phyloP scores from a whole-genome alignment of 768 basidiomycete genomes.

The Phlebiopsis gigantea region DNA sequence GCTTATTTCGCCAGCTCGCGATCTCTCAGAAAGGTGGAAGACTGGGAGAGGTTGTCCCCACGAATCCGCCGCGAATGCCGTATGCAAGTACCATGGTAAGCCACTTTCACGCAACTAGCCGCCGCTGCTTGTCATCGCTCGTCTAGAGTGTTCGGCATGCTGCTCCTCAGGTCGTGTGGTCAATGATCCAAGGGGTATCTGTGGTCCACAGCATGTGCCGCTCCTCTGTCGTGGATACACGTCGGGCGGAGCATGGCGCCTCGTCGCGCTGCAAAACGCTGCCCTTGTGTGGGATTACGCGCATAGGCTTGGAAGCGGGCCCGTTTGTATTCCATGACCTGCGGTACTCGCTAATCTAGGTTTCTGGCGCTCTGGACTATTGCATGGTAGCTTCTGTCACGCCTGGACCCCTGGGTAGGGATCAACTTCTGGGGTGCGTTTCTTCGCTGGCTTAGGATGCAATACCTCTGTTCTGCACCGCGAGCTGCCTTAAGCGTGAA shows the following conservation, averaged over 20 bases:
- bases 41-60: background rate
- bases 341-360: background rate
- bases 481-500: too few relatives aligned
- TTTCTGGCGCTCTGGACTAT: background rate
- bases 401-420: background rate
- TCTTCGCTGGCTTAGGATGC: background rate
- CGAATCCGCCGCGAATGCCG: background rate
- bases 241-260: slow-evolving; percentile 13
- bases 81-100: background rate
- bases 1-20: too few relatives aligned
- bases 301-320: background rate
- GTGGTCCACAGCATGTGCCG: slow-evolving; percentile 3
- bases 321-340: background rate
- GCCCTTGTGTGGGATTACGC: background rate
- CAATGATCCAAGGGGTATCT: background rate
- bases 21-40: too few relatives aligned
- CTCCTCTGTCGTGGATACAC: background rate
- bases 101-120: background rate
- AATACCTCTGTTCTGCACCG: background rate
- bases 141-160: background rate
- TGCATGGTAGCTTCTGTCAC: background rate
- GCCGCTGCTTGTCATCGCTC: background rate
- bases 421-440: background rate
- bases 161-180: background rate
- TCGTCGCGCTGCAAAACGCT: background rate